phyloP scores from a whole-genome alignment of 352 stramenopile species.

The Phytophthora aleatoria region DNA sequence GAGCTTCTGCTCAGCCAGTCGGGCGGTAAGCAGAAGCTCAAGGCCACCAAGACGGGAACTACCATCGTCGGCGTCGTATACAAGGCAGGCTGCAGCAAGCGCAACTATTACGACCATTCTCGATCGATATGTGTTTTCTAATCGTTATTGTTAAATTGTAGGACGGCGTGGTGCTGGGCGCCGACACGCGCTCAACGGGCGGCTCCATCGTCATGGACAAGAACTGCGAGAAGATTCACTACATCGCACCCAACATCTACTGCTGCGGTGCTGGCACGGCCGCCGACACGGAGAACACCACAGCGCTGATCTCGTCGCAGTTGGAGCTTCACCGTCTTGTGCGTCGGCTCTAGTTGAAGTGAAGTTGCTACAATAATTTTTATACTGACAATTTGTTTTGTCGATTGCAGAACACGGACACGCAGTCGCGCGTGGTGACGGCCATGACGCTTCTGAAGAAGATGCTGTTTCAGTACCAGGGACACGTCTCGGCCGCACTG shows the following conservation, averaged over 20 bases:
- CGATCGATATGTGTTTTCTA: background rate
- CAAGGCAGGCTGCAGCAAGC: conserved; percentile 55
- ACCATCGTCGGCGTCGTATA: conserved; percentile 97
- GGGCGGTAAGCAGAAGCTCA: conserved; percentile 65
- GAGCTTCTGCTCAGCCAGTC: conserved; percentile 74
- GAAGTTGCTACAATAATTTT: background rate
- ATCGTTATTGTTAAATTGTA: conserved; percentile 18
- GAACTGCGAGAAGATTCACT: conserved; percentile 99
- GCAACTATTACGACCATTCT: background rate
- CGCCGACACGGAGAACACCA: conserved; percentile 97
- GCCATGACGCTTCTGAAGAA: conserved; percentile 97
- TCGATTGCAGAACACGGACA: conserved; percentile 69
- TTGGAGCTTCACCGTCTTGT: conserved; percentile 96
- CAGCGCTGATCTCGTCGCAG: conserved; percentile 84
- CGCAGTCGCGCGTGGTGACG: conserved; percentile 94
- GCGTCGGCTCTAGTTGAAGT: conserved; percentile 31
- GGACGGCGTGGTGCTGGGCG: conserved; percentile 96
- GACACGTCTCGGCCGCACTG: conserved; percentile 95
- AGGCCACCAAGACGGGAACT: conserved; percentile 95
- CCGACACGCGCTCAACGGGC: conserved; percentile 97
- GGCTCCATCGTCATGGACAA: conserved; percentile 98
- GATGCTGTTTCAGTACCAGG: conserved; percentile 97
- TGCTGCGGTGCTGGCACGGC: conserved; percentile 98
- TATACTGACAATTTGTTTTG: conserved; percentile 14
- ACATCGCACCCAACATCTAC: conserved; percentile 99